Base-by-base conservation (phyloP, 2,329 filamentous ascomycete genomes). In the Pseudocercospora eumusae region DNA sequence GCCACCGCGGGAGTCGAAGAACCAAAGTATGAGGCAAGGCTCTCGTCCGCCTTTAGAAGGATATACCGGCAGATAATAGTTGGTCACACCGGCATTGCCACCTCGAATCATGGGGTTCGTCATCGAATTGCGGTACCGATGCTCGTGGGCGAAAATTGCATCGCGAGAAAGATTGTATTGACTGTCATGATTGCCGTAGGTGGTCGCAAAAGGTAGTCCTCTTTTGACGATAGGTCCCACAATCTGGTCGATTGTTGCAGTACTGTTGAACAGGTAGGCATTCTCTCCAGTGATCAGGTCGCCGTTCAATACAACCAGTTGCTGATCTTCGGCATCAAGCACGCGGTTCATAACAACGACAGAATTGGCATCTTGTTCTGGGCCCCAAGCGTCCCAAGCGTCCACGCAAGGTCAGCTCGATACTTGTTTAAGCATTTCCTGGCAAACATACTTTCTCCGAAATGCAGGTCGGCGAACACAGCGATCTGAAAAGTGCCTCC, bases 201-300 rank as follows among this genome's bases (percentile, higher is more conserved):
- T 87, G 0, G 85, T 86, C 1, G 87, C 87, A 84, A 87, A 91
- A 0, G 80, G 79, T 0, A 88, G 70, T 7, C 78, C 77, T 15
- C 82, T 80, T 3, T 82, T 66, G 0, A 88, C 76, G 0, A 91
- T 75, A 0, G 86, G 87, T 1, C 69, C 75, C 1, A 88, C 84
- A 9, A 88, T 81, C 66, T 81, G 74, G 66, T 89, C 84, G 2
- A 90, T 61, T 58, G 88, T 87, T 6, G 75, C 68, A 0, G 84
- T 86, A 23, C 80, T 78, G 68, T 88, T 88, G 3, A 82, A 75
- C 3, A 79, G 61, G 63, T 78, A 83, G 0, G 81, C 82, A 60
- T 86, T 85, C 62, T 91, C 88, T 42, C 88, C 88, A 0, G 88
- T 88, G 59, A 90, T 86, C 3, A 91, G 78, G 68, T 91, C 89